phyloP scores from a whole-genome alignment of 2,329 filamentous ascomycete genomes.

The Coniosporium uncinatum region DNA sequence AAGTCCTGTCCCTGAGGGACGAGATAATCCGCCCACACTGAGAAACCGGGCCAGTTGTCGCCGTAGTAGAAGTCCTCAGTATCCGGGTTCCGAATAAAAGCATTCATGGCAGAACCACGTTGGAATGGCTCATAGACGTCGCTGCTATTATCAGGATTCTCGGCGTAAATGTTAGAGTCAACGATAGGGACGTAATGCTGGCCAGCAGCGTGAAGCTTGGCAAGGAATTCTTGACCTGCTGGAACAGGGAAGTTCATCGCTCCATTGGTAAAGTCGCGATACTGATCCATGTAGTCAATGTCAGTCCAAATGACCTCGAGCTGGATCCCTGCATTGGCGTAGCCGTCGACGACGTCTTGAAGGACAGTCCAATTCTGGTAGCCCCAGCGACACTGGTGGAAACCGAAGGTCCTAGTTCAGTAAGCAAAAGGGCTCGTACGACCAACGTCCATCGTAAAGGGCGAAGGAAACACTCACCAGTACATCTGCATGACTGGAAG shows the following conservation, averaged over 20 bases:
- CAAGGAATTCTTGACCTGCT: slow-evolving; percentile 45
- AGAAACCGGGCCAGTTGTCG: slow-evolving; percentile 47
- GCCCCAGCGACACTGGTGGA: slow-evolving; percentile 80
- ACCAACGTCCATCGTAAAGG: no score
- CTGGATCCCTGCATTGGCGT: slow-evolving; percentile 49
- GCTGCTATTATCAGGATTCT: slow-evolving; percentile 61
- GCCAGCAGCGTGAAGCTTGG: slow-evolving; percentile 43
- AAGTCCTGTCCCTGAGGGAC: slow-evolving; percentile 52
- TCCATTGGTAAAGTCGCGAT: slow-evolving; percentile 55
- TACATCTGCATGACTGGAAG: slow-evolving; percentile 77
- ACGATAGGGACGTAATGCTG: slow-evolving; percentile 58
- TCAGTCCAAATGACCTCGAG: slow-evolving; percentile 45
- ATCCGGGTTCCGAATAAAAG: slow-evolving; percentile 48
- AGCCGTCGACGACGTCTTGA: slow-evolving; percentile 49
- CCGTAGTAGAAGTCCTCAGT: slow-evolving; percentile 47
- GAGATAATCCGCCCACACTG: slow-evolving; percentile 56
- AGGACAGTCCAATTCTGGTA: slow-evolving; percentile 69
- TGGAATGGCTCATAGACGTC: slow-evolving; percentile 50
- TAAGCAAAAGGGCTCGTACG: no score
- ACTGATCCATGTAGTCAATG: slow-evolving; percentile 50
- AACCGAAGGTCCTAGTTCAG: slow-evolving; percentile 75
- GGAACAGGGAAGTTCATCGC: slow-evolving; percentile 42
- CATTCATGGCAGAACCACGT: slow-evolving; percentile 39
- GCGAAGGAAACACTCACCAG: no score
- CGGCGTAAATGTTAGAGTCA: slow-evolving; percentile 63